Percentiles rank a stretch among this genome's conserved stretches.
phyloP scores from a whole-genome alignment of 2,329 filamentous ascomycete species.

The Aspergillus chevalieri region DNA sequence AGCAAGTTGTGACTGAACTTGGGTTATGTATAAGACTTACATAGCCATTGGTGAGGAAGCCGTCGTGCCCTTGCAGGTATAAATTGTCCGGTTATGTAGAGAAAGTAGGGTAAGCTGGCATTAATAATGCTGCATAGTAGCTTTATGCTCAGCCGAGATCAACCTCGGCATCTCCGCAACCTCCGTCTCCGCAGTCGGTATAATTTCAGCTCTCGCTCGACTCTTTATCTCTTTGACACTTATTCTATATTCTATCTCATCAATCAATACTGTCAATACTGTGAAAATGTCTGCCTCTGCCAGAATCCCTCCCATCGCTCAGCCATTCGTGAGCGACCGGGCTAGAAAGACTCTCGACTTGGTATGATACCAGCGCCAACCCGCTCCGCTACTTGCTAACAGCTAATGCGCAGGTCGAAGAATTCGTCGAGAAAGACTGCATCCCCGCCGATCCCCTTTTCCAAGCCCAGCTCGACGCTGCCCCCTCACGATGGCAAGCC shows the following conservation, averaged over 20 bases:
- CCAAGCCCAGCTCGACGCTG: slow-evolving; percentile 70
- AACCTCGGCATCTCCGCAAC: slow-evolving; percentile 13
- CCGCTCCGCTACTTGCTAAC: neutral
- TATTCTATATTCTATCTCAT: neutral
- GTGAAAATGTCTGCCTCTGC: slow-evolving; percentile 44
- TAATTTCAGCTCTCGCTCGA: slow-evolving; percentile 1
- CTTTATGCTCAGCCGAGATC: neutral
- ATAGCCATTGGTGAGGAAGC: no score
- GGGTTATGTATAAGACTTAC: no score
- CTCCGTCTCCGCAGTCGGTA: slow-evolving; percentile 4
- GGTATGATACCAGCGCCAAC: slow-evolving; percentile 33
- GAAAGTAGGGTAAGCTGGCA: no score
- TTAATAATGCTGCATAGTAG: no score
- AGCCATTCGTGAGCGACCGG: slow-evolving; percentile 68
- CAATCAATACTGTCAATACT: neutral
- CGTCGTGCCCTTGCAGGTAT: no score
- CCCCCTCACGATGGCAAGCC: slow-evolving; percentile 68
- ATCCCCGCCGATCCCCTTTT: slow-evolving; percentile 77
- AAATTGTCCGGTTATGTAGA: no score
- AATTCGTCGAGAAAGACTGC: slow-evolving; percentile 96
- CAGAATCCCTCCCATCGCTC: slow-evolving; percentile 54
- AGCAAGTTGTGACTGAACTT: no score
- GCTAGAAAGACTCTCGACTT: slow-evolving; percentile 79
- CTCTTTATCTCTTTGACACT: neutral
- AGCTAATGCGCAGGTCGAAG: slow-evolving; percentile 61